Base-by-base conservation (phyloP, 495 filamentous ascomycete species). In the Aspergillus sclerotiicarbonarius region DNA sequence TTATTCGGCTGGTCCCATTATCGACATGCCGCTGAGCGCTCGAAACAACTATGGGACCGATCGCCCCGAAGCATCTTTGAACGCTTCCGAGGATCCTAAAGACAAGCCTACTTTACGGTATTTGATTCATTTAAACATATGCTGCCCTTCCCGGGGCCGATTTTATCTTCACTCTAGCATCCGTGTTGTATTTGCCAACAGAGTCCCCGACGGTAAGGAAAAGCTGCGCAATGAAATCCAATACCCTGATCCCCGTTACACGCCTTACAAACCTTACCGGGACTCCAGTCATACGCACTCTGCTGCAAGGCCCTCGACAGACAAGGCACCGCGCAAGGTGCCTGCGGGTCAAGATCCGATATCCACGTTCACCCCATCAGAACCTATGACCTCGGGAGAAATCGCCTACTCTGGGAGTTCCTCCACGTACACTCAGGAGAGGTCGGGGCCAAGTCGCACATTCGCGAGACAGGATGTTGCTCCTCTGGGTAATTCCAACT, bases 131-230 rank as follows among this genome's bases (percentile, higher is more conserved):
- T 68, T 99, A 29, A 91, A 98, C 63, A 94, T 99, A 43, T 97
- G 92, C 69, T 91, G 88, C 68, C 87, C 92, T 8, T 86, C 85
- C 2, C 86, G 84, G 51, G 91, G 91, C 33, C 87, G 93, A 50
- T 95, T 86, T 71, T 99, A 90, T 62, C 76, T 99, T 3, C 91
- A 98, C 76, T 95, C 92, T 65, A 89, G 82, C 56, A 89, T 98
- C 57, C 84, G 94, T 31, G 91, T 99, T 46, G 94, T 99, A 3
- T 99, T 99, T 71, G 94, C 94, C 53, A 99, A 99, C 69, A 86
- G 94, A 29, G 95, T 97, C 3, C 94, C 95, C 0, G 94, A 99
- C 66, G 94, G 92, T 29, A 97, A 98, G 67, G 94, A 98, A 74
- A 90, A 86, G 56, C 79, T 99, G 41, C 84, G 88, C 8, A 97